Percentiles rank a stretch among this genome's conserved stretches.
Conservation (phyloP, 1,284 basidiomycete species). For the Leccinum glutinopallens region DNA sequence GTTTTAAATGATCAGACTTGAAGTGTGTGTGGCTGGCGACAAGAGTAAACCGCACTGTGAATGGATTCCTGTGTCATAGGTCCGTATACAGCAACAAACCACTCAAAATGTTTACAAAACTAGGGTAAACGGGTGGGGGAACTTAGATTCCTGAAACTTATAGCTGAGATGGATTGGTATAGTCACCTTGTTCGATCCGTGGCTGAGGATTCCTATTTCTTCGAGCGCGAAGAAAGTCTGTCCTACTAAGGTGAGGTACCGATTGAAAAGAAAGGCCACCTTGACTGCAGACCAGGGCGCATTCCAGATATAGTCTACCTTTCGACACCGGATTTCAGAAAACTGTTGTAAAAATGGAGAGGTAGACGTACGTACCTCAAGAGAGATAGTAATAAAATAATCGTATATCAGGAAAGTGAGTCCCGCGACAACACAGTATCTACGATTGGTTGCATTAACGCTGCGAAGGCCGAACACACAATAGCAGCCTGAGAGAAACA, state of each 20-base stretch:
- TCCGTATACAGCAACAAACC: constrained; percentile 5
- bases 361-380: constrained; percentile 12
- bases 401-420: constrained; percentile 16
- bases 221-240: constrained; percentile 7
- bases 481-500: neutral
- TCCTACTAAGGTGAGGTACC: constrained; percentile 17
- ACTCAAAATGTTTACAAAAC: neutral
- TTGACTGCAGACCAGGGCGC: constrained; percentile 15
- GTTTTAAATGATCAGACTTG: neutral
- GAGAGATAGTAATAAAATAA: constrained; percentile 14
- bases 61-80: constrained; percentile 16
- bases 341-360: neutral
- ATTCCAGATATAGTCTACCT: constrained; percentile 21
- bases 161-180: neutral
- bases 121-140: neutral
- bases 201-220: neutral
- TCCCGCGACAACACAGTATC: constrained; percentile 9
- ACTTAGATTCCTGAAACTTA: neutral
- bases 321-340: neutral
- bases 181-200: neutral
- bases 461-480: neutral
- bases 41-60: constrained; percentile 12
- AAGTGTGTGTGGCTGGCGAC: neutral
- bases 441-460: neutral
- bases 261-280: constrained; percentile 19